Evolutionary conservation across 805 yeast species (phyloP).

Genomic region (Clavispora santaluciae): DNA sequence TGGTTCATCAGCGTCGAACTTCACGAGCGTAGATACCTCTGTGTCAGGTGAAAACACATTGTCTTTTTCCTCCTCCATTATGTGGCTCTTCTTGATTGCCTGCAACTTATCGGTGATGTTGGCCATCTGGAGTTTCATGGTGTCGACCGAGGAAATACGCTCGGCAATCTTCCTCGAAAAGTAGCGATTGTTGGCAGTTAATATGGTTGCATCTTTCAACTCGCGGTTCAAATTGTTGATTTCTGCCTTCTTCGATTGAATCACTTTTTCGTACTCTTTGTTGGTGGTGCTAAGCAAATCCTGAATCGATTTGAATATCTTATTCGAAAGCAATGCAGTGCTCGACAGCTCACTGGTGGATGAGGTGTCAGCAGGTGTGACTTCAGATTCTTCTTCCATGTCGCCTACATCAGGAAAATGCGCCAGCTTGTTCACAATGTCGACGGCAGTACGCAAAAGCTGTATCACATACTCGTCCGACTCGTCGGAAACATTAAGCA

Average conservation of each 20-base stretch:
- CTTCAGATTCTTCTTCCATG: slow-evolving; percentile 6
- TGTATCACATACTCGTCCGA: slow-evolving; percentile 27
- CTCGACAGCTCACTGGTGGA: slow-evolving; percentile 8
- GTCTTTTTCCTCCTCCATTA: slow-evolving; percentile 34
- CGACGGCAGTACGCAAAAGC: slow-evolving; percentile 30
- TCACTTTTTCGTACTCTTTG: slow-evolving; percentile 33
- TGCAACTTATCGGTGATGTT: slow-evolving; percentile 36
- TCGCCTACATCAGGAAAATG: slow-evolving; percentile 10
- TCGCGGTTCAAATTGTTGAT: slow-evolving; percentile 31
- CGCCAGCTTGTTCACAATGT: slow-evolving; percentile 24
- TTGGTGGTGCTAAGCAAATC: slow-evolving; percentile 34
- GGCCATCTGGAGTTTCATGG: slow-evolving; percentile 44
- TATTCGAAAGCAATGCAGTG: slow-evolving; percentile 21
- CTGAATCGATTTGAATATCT: slow-evolving; percentile 36
- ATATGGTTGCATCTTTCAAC: slow-evolving; percentile 36
- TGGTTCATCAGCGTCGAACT: slow-evolving; percentile 90
- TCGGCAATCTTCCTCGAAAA: slow-evolving; percentile 32
- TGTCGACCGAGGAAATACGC: slow-evolving; percentile 40
- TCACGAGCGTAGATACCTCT: slow-evolving; percentile 53
- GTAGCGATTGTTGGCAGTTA: slow-evolving; percentile 40
- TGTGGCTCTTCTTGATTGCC: slow-evolving; percentile 18
- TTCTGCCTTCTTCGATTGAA: slow-evolving; percentile 33
- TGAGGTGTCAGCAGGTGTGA: background rate
- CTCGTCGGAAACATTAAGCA: slow-evolving; percentile 11
- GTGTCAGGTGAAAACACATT: slow-evolving; percentile 29